These are phyloP conservation scores for Teunomyces gatunensis DNA, from an alignment of 805 yeast species.

Conservation along the genomic window DNA sequence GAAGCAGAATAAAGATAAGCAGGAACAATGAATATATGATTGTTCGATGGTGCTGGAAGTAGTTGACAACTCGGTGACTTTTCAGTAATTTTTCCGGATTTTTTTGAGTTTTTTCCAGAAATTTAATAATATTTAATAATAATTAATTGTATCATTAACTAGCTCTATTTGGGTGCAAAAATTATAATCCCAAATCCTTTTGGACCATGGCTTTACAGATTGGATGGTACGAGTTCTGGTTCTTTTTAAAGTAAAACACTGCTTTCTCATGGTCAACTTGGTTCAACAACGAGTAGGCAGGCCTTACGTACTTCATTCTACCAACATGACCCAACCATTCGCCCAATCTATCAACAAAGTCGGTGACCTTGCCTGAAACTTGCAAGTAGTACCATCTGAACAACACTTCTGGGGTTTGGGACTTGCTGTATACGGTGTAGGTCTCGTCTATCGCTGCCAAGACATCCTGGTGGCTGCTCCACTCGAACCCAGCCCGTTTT, in stretches of 20 bases:
- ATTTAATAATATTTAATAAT: neutral
- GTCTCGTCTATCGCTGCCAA: conserved; percentile 31
- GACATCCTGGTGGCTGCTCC: conserved; percentile 36
- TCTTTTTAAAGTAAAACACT: conserved; percentile 20
- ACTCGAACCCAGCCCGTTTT: conserved; percentile 36
- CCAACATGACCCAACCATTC: conserved; percentile 42
- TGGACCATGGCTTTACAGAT: conserved; percentile 57
- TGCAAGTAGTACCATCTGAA: conserved; percentile 75
- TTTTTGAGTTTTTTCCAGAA: too few species aligned
- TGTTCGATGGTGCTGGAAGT: too few species aligned
- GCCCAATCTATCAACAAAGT: conserved; percentile 55
- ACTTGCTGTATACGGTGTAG: conserved; percentile 42
- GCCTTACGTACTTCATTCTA: conserved; percentile 36
- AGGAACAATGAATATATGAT: too few species aligned
- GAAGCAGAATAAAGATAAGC: neutral
- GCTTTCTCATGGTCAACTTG: conserved; percentile 27
- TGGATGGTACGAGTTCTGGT: conserved; percentile 28
- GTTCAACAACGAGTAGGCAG: conserved; percentile 27
- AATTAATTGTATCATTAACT: too few species aligned
- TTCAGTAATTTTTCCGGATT: neutral
- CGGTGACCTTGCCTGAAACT: conserved; percentile 48
- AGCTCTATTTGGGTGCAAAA: neutral
- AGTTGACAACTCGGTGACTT: too few species aligned
- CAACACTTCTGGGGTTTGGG: conserved; percentile 76
- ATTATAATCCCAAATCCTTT: conserved; percentile 65